Conservation (phyloP, 805 yeast species). For the Helenozyma baotianmanensis region DNA sequence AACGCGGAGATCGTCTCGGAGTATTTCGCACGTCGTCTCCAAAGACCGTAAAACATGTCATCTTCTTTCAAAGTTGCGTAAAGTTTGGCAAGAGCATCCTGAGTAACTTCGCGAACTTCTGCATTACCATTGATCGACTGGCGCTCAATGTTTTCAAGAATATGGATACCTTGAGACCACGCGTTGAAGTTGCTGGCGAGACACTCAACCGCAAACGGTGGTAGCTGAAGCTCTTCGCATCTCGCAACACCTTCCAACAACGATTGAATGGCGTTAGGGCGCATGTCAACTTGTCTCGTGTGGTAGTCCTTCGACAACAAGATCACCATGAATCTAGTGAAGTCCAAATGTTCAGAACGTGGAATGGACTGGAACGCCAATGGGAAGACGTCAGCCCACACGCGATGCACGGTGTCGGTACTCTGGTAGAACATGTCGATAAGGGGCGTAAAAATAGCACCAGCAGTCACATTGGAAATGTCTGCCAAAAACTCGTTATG, state of each 20-base stretch:
- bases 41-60: conserved; percentile 94
- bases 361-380: conserved; percentile 71
- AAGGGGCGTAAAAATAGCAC: conserved; percentile 64
- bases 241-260: conserved; percentile 77
- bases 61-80: conserved; percentile 88
- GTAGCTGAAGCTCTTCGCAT: conserved; percentile 71
- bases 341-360: conserved; percentile 74
- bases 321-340: conserved; percentile 74
- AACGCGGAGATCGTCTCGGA: conserved; percentile 89
- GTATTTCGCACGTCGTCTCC: conserved; percentile 96
- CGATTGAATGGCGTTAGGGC: conserved; percentile 84
- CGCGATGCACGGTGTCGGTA: conserved; percentile 68
- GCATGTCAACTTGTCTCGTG: conserved; percentile 77
- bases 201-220: conserved; percentile 90
- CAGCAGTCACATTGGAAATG: conserved; percentile 40
- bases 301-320: conserved; percentile 88
- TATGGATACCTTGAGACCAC: conserved; percentile 84
- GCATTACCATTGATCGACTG: conserved; percentile 61
- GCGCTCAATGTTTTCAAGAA: conserved; percentile 67
- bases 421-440: conserved; percentile 79
- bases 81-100: conserved; percentile 86
- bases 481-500: conserved; percentile 30
- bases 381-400: conserved; percentile 86
- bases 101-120: conserved; percentile 75
- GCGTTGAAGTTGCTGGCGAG: conserved; percentile 82